Base-by-base conservation (phyloP, 2,329 filamentous ascomycete genomes). In the Neophaeococcomyces mojaviensis region DNA sequence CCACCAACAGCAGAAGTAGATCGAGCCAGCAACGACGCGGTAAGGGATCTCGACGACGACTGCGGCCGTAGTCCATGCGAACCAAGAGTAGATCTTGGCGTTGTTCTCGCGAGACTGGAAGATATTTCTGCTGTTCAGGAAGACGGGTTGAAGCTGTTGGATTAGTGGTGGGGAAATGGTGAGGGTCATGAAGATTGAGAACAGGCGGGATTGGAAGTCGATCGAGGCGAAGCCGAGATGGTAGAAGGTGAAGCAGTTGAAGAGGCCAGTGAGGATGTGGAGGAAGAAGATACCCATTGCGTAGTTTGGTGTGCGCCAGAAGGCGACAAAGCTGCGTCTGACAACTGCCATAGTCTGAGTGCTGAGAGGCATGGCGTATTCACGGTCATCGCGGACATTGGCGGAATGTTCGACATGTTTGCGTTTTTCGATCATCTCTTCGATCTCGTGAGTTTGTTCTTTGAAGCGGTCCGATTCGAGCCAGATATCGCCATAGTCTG, bases 61-160 rank as follows among this genome's bases (percentile, higher is more conserved):
- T 1, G 76, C 74, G 0, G 77, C 81, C 2, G 78, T 80, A 0
- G 78, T 75, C 64, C 84, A 86, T 0, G 84, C 82, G 12, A 76
- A 64, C 84, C 85, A 88, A 1, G 78, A 81, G 64, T 90, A 92
- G 20, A 88, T 87, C 61, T 88, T 88, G 13, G 82, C 78, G n/a
- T 78, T 85, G 39, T 80, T 76, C 61, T 92, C 86, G 4, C 86
- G 76, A 1, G 75, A 78, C 60, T 83, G 68, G 65, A 86, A 92
- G 20, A 90, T 71, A 26, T 76, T 71, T 3, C 84, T 74, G 36
- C 79, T 76, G 48, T 76, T 69, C 42, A 88, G 67, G 59, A 84
- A 88, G 4, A 78, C 76, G 0, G 86, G 86, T 58, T 89, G 83
- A 0, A 89, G 70, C 55, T 89, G 84, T 56, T 88, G 82, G 48